A percentile compares a stretch with the other conserved stretches of the same genome.
These are phyloP conservation scores for Podila epicladia DNA, from an alignment of 192 early-diverging fungal species.

Conservation along the genomic window DNA sequence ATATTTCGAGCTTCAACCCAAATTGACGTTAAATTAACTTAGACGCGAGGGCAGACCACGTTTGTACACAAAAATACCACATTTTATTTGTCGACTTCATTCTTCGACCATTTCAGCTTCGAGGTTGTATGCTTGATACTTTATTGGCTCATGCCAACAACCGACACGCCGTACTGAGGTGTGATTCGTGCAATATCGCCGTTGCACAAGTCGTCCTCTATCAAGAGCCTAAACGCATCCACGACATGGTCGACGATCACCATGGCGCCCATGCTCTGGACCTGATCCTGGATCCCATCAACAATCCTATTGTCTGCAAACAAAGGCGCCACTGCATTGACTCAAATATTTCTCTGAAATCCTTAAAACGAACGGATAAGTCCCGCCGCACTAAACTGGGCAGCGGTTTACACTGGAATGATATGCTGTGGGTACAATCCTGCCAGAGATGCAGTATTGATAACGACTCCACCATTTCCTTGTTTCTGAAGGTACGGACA, in stretches of 20 bases:
- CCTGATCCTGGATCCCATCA: slow-evolving; percentile 35
- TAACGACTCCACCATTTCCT: slow-evolving; percentile 59
- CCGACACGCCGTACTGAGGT: neutral
- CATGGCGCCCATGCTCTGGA: slow-evolving; percentile 32
- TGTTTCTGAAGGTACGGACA: slow-evolving; percentile 61
- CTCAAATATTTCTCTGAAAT: slow-evolving; percentile 56
- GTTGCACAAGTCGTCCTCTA: slow-evolving; percentile 65
- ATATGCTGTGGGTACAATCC: slow-evolving; percentile 63
- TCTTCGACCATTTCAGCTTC: too few species aligned
- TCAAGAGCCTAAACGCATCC: slow-evolving; percentile 62
- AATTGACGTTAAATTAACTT: too few species aligned
- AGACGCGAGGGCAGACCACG: too few species aligned
- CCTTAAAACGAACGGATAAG: slow-evolving; percentile 65
- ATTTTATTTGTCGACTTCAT: too few species aligned
- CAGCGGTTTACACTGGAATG: slow-evolving; percentile 77
- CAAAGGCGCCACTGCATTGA: slow-evolving; percentile 72
- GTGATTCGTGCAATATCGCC: slow-evolving; percentile 52
- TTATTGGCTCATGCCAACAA: neutral
- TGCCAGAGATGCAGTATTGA: slow-evolving; percentile 82
- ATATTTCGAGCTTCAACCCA: too few species aligned
- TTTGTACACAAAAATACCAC: too few species aligned
- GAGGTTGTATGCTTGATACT: neutral
- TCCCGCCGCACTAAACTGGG: slow-evolving; percentile 76
- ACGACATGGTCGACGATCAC: slow-evolving; percentile 57
- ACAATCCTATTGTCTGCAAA: slow-evolving; percentile 65